These are phyloP conservation scores for Amaranthus hypochondriacus DNA, from an alignment of 148 eudicot species.

Conservation along the genomic window DNA sequence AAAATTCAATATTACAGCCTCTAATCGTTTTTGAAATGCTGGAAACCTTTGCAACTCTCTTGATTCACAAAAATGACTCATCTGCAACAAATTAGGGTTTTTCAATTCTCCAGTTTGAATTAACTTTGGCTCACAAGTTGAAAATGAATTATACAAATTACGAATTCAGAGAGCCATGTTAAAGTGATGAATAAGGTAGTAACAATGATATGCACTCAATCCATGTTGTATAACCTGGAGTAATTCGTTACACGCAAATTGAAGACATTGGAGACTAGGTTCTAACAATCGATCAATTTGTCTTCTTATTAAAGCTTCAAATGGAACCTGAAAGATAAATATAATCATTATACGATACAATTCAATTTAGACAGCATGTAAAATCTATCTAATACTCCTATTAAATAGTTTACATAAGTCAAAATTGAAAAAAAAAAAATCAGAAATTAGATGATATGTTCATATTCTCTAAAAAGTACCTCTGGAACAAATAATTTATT, in stretches of 20 bases:
- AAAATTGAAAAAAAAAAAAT: no score
- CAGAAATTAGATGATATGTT: not conserved
- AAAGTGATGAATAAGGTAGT: no score
- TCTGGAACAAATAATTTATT: conserved; percentile 50
- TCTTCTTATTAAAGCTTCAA: conserved; percentile 26
- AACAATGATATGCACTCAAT: no score
- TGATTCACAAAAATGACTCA: conserved; percentile 14
- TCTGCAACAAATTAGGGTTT: not conserved
- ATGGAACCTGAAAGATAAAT: conserved; percentile 19
- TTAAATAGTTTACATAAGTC: no score
- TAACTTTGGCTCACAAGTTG: no score
- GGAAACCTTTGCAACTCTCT: conserved; percentile 15
- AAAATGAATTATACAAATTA: no score
- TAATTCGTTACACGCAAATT: conserved; percentile 11
- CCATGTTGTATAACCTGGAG: not conserved
- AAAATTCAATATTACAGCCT: not conserved
- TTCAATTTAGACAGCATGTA: no score
- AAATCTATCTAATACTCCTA: no score
- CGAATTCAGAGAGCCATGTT: no score
- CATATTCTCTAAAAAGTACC: conserved; percentile 12
- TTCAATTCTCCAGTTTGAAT: not conserved
- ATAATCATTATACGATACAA: no score
- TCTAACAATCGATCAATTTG: conserved; percentile 20
- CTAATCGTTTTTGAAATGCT: not conserved
- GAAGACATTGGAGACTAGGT: conserved; percentile 24